These are phyloP conservation scores for Penicillium glabrum DNA, from an alignment of 2,329 filamentous ascomycete genomes.

Conservation along the genomic window DNA sequence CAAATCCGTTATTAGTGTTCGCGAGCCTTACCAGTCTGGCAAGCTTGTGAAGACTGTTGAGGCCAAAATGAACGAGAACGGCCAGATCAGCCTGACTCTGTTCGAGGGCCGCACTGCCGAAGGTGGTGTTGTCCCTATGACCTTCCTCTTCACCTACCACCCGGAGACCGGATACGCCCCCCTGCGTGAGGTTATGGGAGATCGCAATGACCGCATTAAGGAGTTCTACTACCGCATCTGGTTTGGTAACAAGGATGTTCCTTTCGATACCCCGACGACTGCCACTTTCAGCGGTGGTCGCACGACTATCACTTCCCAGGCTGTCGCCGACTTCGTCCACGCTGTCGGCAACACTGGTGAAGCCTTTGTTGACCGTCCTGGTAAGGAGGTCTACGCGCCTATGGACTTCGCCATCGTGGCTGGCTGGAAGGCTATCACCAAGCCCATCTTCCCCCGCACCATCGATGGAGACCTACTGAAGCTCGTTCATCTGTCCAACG, in stretches of 20 bases:
- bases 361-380: slow-evolving; percentile 92
- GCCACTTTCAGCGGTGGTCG: slow-evolving; percentile 88
- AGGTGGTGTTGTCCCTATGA: slow-evolving; percentile 76
- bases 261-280: slow-evolving; percentile 81
- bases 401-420: slow-evolving; percentile 99
- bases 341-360: slow-evolving; percentile 97
- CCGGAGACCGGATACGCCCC: slow-evolving; percentile 97
- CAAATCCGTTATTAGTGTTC: slow-evolving; percentile 82
- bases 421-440: slow-evolving; percentile 98
- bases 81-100: slow-evolving; percentile 83
- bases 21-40: slow-evolving; percentile 81
- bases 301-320: slow-evolving; percentile 82
- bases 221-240: slow-evolving; percentile 98
- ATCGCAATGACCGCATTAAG: slow-evolving; percentile 96
- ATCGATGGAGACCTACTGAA: slow-evolving; percentile 96
- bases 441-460: slow-evolving; percentile 95
- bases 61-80: slow-evolving; percentile 70
- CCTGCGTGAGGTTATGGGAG: slow-evolving; percentile 93
- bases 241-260: slow-evolving; percentile 84
- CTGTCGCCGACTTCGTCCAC: slow-evolving; percentile 98
- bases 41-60: slow-evolving; percentile 88
- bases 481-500: slow-evolving; percentile 93
- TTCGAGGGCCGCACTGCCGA: slow-evolving; percentile 90
- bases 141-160: slow-evolving; percentile 87
- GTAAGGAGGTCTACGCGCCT: slow-evolving; percentile 89